Evolutionary conservation across 1,284 basidiomycete genomes (phyloP), one percentile per base, ranked within the genome.

Genomic region (Pterulicium gracile): DNA sequence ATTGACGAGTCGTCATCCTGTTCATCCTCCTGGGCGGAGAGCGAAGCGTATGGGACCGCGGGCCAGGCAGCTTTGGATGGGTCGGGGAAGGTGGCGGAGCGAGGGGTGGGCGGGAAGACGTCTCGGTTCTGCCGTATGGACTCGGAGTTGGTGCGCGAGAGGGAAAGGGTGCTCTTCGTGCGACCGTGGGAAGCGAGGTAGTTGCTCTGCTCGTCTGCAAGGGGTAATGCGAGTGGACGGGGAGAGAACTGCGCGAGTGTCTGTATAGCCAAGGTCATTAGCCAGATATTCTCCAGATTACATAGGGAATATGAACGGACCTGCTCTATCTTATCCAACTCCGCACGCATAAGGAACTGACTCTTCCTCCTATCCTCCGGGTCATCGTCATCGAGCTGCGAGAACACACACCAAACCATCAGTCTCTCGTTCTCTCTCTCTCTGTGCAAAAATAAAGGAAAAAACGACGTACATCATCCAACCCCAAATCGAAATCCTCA

Each of bases 261-360:
- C 81, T 86, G 52, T 17, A 45, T 5, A 41, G 41, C 22, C 39
- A 27, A 19, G 20, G 47, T 46, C 34, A 15, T 22, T 46, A 45
- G 49, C 35, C 34, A 44, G 35, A 34, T 42, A 23, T 40, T 22
- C 14, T 4, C 45, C n/a, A n/a, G n/a, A n/a, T n/a, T n/a, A n/a
- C n/a, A n/a, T n/a, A n/a, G n/a, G n/a, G 50, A 17, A 24, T 45
- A 42, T 27, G 44, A 7, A 61, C 69, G 27, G 52, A 81, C 82
- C 67, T 70, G 72, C 58, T 88, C 84, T 44, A 88, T 80, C 60
- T 81, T 79, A 56, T 88, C 85, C 23, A 88, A 63, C 57, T 81
- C 72, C 14, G 78, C 76, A 52, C 68, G 76, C 74, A 87, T 75
- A 42, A 80, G 62, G 50, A 77, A 73, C 55, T 87, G 84, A 58